Evolutionary conservation across 208 protist species (phyloP), one percentile per base, ranked within the genome.

Genomic region (Vickermania spadyakhi): DNA sequence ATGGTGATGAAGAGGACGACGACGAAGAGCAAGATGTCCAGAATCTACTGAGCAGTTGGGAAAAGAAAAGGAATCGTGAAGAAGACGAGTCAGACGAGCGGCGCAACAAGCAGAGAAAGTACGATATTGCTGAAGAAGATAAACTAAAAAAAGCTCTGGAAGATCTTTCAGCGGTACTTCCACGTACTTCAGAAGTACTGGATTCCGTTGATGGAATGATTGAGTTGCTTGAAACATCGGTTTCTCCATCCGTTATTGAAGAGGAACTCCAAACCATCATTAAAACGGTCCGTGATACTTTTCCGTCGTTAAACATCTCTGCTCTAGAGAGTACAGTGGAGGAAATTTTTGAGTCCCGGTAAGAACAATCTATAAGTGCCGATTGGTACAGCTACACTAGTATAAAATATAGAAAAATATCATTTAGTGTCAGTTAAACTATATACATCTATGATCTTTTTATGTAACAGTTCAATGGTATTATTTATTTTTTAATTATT

Each of bases 191-290:
- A n/a, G n/a, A n/a, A n/a, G n/a, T n/a, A n/a, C n/a, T n/a, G n/a
- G n/a, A n/a, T n/a, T n/a, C 71, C 1, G 77, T 94, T 7, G 58
- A 81, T 31, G 84, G 84, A 26, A 89, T 81, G 27, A 52, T 94
- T 5, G 71, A 76, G 23, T 90, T 88, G 36, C 49, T 91, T 23
- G 31, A 60, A 7, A 72, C 71, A 27, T 68, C 67, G 30, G 84
- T 87, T 0, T 74, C 78, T 1, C 31, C 68, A 3, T 71, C 58
- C 11, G 64, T 85, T 41, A 59, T 93, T 23, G 53, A 63, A 52
- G 31, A 66, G 1, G 83, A 93, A 68, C 56, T 93, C 22, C 86
- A 76, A 0, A 55, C 72, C 31, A 81, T 93, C 71, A 59, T 84
- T 22, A 55, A 72, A 3, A 73, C 81, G 54, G 73, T 93, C 22